Base-by-base conservation (phyloP, 2,329 filamentous ascomycete species). In the Pyricularia grisea region DNA sequence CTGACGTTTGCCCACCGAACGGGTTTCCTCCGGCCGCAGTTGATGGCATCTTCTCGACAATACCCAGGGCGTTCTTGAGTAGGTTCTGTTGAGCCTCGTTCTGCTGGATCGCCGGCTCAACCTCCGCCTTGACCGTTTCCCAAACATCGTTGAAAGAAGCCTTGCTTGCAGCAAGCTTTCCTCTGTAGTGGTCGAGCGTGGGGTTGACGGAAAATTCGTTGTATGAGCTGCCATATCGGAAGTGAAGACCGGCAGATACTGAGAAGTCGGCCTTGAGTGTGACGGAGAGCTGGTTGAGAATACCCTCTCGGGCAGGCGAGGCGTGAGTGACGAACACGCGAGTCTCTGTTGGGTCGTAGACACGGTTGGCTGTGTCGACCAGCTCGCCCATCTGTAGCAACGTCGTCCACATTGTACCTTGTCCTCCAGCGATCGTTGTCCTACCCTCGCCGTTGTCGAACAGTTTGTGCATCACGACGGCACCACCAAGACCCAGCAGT, bases 131-230 rank as follows among this genome's bases (percentile, higher is more conserved):
- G 75, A 99, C 95, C 1, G 95, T 99, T 79, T 99, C 95, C 95
- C 95, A 99, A 9, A 99, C 95, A 79, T 99, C 95, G 78, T 96
- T 97, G 84, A 99, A 99, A 0, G 95, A 98, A 1, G 95, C 94
- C 81, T 97, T 98, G 67, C 94, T 98, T 14, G 95, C 95, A 67
- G 95, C 94, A 68, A 99, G 89, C 85, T 99, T 99, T 77, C 95
- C 96, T 70, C 96, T 93, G 81, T 99, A 99, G 81, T 99, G 95
- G 75, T 99, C 95, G 69, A 99, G 85, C 0, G 94, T 97, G 2
- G 95, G 96, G 79, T 99, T 99, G 77, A 99, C 95, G 72, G 94
- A 97, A 81, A 99, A 99, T 79, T 99, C 96, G 81, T 99, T 99
- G 85, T 99, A 99, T 0, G 96, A 99, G 79, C 94, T 98, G 72